These are phyloP conservation scores for Rhodotorula sp. DNA, from an alignment of 1,284 basidiomycete species.

Conservation along the genomic window DNA sequence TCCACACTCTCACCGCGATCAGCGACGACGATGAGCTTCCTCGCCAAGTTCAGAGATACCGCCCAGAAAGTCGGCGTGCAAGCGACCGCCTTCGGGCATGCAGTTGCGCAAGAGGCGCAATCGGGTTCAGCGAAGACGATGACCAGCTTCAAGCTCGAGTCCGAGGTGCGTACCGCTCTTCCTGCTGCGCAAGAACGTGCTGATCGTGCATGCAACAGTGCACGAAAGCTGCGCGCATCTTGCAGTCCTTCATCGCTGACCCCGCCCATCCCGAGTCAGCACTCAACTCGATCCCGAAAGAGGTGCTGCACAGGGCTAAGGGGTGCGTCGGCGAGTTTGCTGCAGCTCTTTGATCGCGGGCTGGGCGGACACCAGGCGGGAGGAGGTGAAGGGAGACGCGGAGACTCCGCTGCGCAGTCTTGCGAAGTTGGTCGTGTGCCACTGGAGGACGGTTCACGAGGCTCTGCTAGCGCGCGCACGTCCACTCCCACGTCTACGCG, in stretches of 20 bases:
- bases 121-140: conserved; percentile 70
- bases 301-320: conserved; percentile 80
- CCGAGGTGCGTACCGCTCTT: conserved; percentile 31
- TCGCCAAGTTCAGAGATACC: conserved; percentile 74
- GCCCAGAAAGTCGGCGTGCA: conserved; percentile 77
- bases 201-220: conserved; percentile 50
- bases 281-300: conserved; percentile 92
- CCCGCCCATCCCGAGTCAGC: conserved; percentile 84
- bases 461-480: no score
- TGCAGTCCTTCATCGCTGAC: conserved; percentile 87
- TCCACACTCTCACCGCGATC: background rate
- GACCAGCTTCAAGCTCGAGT: conserved; percentile 69
- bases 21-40: conserved; percentile 53
- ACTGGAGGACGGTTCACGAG: background rate
- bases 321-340: conserved; percentile 56
- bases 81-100: conserved; percentile 68
- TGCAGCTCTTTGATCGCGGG: background rate
- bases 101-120: conserved; percentile 64
- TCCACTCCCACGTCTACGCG: no score
- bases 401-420: no score
- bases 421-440: background rate
- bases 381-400: background rate
- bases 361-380: background rate
- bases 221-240: conserved; percentile 88
- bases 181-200: no score